Evolutionary conservation across 192 early-diverging fungal species (phyloP), one percentile per base, ranked within the genome.

Genomic region (Umbelopsis ramanniana): DNA sequence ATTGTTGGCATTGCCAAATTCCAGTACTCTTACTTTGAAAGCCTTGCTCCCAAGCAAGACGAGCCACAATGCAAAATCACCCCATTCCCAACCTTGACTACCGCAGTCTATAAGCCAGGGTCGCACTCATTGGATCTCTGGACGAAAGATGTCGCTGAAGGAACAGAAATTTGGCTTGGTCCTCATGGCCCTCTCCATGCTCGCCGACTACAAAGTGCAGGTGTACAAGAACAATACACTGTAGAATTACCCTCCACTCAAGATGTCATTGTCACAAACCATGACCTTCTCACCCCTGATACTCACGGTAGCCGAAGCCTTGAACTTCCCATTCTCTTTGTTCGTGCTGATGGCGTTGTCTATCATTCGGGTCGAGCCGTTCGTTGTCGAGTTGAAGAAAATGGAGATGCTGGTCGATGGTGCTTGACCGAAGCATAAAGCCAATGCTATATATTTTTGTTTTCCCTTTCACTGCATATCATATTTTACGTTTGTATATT

Each of bases 1-100:
- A 92, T 94, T 60, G 93, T 94, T 63, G 90, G 90, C 46, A 91
- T 94, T 73, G 84, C 81, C 35, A 79, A 79, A 46, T 83, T 83
- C 40, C 78, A 83, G 54, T 79, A 83, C 43, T 77, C 77, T 0
- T 83, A 79, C 75, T 82, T 82, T 69, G 81, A 82, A 52, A 74
- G 74, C 1, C 74, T 81, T 5, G 68, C 81, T 57, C 55, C 81
- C 2, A 67, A 68, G 14, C 52, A 45, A 23, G 57, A 75, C 14
- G 50, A 55, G 17, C 69, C 72, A 24, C 35, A 57, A 63, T 63
- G 57, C 57, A 63, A 48, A 11, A 54, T 76, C 22, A 69, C 72
- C 17, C 79, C 79, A 5, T 81, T 72, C 35, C 79, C 79, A 19
- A 72, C 81, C 35, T 50, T 84, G 48, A 78, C 78, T 38, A 67